Evolutionary conservation across 371 early-diverging fungal genomes (phyloP).

Genomic region (Rhizopus sp.): DNA sequence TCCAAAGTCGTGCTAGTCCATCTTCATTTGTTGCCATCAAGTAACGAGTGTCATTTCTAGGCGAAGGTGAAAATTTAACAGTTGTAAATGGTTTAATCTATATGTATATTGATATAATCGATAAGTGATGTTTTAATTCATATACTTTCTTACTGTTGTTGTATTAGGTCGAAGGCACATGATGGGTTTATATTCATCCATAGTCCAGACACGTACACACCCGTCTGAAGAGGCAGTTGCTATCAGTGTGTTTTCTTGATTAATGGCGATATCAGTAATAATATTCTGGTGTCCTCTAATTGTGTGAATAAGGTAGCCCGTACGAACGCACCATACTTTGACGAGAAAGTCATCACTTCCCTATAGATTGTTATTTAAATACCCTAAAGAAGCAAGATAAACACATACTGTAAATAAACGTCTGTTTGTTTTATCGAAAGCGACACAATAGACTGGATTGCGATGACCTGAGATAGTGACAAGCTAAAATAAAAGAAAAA

Average conservation of each 20-base stretch:
- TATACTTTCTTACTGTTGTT: conserved; percentile 28
- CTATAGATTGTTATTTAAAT: conserved; percentile 11
- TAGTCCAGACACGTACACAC: conserved; percentile 80
- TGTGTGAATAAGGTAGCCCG: conserved; percentile 81
- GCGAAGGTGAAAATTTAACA: conserved; percentile 85
- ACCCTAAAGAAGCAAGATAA: not conserved
- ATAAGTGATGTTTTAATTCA: not conserved
- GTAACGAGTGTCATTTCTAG: conserved; percentile 68
- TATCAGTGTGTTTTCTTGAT: conserved; percentile 80
- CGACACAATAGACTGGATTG: conserved; percentile 70
- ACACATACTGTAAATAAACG: conserved; percentile 69
- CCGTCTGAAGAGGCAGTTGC: conserved; percentile 84
- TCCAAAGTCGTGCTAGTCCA: conserved; percentile 75
- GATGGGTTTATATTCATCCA: conserved; percentile 74
- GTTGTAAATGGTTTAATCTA: conserved; percentile 69
- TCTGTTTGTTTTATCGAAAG: conserved; percentile 74
- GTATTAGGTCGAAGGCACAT: conserved; percentile 56
- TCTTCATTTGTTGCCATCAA: conserved; percentile 79
- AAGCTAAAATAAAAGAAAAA: conserved; percentile 39
- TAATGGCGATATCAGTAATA: conserved; percentile 80
- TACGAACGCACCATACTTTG: conserved; percentile 85
- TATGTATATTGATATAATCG: not conserved
- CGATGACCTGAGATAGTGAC: conserved; percentile 78
- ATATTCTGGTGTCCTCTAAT: conserved; percentile 82
- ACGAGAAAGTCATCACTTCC: conserved; percentile 87